Base-by-base conservation (phyloP, 2,329 filamentous ascomycete species). In the Ophiostoma populinum region DNA sequence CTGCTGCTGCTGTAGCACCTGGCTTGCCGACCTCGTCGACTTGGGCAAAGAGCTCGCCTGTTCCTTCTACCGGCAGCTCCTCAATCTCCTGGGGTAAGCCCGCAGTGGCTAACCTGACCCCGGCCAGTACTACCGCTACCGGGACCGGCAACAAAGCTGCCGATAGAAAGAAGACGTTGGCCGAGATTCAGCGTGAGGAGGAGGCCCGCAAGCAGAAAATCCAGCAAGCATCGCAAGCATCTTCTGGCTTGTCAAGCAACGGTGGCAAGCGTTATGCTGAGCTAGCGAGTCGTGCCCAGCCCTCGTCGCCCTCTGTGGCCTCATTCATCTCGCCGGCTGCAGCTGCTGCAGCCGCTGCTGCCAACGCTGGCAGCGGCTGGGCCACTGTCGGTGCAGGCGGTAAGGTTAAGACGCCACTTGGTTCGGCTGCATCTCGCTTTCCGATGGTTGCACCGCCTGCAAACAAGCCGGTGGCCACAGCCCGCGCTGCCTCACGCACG, bases 111-210 rank as follows among this genome's bases (percentile, higher is more conserved):
- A 72, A 70, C n/a, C n/a, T n/a, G n/a, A n/a, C n/a, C n/a, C n/a
- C n/a, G 51, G 50, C 42, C 11, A 38, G n/a, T 9, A 27, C 48
- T 4, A 41, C 44, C 1, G 46, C 49, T 3, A 40, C 50, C 1
- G 45, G 44, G 11, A 41, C 46, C 3, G 47, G 45, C 10, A 44
- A 51, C 18, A 47, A 43, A 55, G 25, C 52, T 55, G 32, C 35
- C 3, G 20, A 52, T 50, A 53, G 60, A 58, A 90, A 92, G 63
- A 94, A 94, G 68, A 93, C 85, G 0, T 64, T 95, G 29, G 82
- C 85, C 17, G 87, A 95, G 46, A 95, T 98, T 40, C 90, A 95
- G 54, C 86, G 86, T 43, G 90, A 98, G 57, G 90, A 98, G 51
- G 90, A 95, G 51, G 67, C 69, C 13, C 76, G 81, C 44, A 98